Percentiles rank a stretch among this genome's conserved stretches.
Evolutionary conservation across 805 yeast genomes (phyloP).

Genomic region (Kuraishia hungarica): DNA sequence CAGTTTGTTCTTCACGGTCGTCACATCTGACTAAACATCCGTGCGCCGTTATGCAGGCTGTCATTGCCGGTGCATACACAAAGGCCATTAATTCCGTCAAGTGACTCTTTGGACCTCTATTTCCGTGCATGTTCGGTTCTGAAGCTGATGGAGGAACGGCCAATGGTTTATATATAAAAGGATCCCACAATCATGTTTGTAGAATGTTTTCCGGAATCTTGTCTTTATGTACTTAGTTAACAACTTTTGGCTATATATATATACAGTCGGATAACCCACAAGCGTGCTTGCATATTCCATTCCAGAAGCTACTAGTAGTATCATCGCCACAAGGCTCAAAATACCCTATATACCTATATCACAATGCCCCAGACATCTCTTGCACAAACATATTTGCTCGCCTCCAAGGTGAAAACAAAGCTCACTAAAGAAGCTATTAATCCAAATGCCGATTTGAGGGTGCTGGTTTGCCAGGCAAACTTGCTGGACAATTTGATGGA

Average conservation of each 20-base stretch:
- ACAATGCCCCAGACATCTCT: not conserved
- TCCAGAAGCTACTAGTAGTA: not conserved
- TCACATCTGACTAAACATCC: not conserved
- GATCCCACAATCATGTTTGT: not conserved
- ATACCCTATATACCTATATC: not conserved
- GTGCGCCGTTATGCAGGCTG: not conserved
- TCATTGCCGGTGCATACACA: not conserved
- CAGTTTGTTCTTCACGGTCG: not conserved
- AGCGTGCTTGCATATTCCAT: not conserved
- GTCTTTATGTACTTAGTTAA: not conserved
- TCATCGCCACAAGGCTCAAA: not conserved
- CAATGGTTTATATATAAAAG: not conserved
- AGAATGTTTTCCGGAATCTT: not conserved
- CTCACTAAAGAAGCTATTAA: constrained; percentile 53
- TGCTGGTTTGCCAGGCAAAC: constrained; percentile 63
- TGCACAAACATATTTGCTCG: constrained; percentile 50
- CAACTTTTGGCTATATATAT: not conserved
- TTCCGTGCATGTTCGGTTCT: not conserved
- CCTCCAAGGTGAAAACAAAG: constrained; percentile 56
- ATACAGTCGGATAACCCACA: not conserved
- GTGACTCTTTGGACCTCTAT: not conserved
- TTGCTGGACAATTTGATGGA: constrained; percentile 60
- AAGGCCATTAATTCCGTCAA: not conserved
- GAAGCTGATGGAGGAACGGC: not conserved
- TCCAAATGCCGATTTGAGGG: constrained; percentile 47